Evolutionary conservation across 306 rosid species (phyloP).

Genomic region (Casuarina cunninghamiana): DNA sequence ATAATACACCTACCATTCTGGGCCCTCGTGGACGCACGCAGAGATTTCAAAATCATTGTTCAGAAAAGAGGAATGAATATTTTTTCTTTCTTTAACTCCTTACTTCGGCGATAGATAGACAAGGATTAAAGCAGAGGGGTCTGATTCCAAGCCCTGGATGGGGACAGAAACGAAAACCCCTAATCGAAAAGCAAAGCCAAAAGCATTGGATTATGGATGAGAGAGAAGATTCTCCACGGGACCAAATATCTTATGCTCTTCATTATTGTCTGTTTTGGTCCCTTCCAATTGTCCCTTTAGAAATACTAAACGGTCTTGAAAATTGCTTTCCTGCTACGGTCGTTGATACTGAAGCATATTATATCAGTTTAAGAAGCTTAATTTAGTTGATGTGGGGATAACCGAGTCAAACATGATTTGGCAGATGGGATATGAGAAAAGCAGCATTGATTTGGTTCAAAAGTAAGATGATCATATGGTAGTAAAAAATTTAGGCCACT

Average conservation of each 20-base stretch:
- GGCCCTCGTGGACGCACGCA: conserved; percentile 10
- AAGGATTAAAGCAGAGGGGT: conserved; percentile 1
- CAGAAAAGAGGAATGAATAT: conserved; percentile 16
- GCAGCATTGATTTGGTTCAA: background rate
- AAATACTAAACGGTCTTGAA: background rate
- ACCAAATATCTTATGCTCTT: background rate
- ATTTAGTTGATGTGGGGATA: conserved; percentile 22
- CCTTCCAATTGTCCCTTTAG: background rate
- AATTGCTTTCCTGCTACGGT: no score
- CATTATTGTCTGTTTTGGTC: conserved; percentile 3
- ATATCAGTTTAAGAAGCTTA: conserved; percentile 11
- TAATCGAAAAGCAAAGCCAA: conserved; percentile 27
- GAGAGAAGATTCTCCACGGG: conserved; percentile 24
- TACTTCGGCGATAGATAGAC: background rate
- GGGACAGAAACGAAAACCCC: conserved; percentile 35
- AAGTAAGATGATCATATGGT: background rate
- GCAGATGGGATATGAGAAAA: background rate
- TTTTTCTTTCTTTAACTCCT: background rate
- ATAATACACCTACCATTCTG: background rate
- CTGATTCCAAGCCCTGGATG: conserved; percentile 28
- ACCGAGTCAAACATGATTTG: conserved; percentile 29
- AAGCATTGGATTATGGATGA: conserved; percentile 42
- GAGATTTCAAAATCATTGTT: conserved; percentile 19
- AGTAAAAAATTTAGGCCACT: background rate
- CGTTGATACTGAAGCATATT: background rate